Evolutionary conservation across 2,329 filamentous ascomycete genomes (phyloP).

Genomic region (Alternaria gaisen): DNA sequence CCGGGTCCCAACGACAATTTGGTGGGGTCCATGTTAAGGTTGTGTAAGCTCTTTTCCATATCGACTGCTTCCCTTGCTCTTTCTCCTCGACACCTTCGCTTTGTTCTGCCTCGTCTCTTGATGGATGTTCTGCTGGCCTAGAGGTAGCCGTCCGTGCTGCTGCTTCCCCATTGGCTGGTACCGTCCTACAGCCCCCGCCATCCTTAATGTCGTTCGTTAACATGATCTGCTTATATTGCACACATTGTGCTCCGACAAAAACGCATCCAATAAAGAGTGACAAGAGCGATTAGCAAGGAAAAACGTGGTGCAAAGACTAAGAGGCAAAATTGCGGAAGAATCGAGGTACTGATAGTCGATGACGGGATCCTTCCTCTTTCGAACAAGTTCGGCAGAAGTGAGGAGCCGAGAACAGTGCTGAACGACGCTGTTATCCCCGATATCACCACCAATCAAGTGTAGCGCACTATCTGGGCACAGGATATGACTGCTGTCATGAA

Average conservation of each 20-base stretch:
- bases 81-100: not conserved
- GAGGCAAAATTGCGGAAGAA: not conserved
- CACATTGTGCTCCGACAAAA: conserved; percentile 5
- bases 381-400: conserved; percentile 9
- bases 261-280: conserved; percentile 5
- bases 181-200: not conserved
- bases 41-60: conserved; percentile 34
- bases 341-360: conserved; percentile 15
- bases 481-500: not conserved
- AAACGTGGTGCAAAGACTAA: not conserved
- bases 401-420: conserved; percentile 21
- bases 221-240: not conserved
- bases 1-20: conserved; percentile 72
- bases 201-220: conserved; percentile 1
- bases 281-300: not conserved
- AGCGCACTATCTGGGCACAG: not conserved
- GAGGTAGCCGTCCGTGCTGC: not conserved
- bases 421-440: conserved; percentile 17
- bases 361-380: conserved; percentile 16
- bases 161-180: not conserved
- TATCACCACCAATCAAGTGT: conserved; percentile 25
- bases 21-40: conserved; percentile 68
- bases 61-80: conserved; percentile 8
- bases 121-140: not conserved
- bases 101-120: not conserved